Evolutionary conservation across 495 filamentous ascomycete species (phyloP).

Genomic region (Mytilinidion resinicola): DNA sequence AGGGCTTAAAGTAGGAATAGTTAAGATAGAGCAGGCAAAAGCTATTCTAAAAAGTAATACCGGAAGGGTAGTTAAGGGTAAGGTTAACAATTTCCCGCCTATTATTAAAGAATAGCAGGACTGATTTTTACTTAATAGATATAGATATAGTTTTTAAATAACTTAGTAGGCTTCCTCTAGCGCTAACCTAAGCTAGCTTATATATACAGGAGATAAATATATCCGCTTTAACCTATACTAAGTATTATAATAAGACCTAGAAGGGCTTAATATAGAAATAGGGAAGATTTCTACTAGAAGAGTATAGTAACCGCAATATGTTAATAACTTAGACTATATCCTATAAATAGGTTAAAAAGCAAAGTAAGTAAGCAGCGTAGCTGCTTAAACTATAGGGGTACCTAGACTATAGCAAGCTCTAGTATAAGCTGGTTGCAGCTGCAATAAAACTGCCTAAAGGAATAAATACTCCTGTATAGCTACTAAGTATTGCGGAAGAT

Average conservation of each 20-base stretch:
- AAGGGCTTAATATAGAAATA: not conserved
- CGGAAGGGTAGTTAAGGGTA: conserved; percentile 3
- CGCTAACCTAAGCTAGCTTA: conserved; percentile 22
- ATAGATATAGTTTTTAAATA: not conserved
- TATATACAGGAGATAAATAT: conserved; percentile 15
- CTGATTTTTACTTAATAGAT: conserved; percentile 1
- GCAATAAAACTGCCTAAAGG: not conserved
- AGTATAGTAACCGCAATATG: conserved; percentile 10
- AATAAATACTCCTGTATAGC: conserved; percentile 1
- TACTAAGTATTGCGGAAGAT: conserved; percentile 6
- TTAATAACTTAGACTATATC: conserved; percentile 14
- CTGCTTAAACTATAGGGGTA: conserved; percentile 11
- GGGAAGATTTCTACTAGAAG: not conserved
- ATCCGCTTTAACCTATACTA: not conserved
- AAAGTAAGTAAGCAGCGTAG: conserved; percentile 3
- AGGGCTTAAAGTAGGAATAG: conserved; percentile 21
- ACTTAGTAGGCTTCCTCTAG: conserved; percentile 27
- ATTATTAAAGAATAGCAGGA: not conserved
- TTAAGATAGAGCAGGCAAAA: conserved; percentile 10
- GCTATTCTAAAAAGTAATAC: conserved; percentile 11
- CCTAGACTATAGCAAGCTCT: conserved; percentile 6
- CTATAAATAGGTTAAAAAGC: conserved; percentile 4
- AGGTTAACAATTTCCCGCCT: not conserved
- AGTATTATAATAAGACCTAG: conserved; percentile 9
- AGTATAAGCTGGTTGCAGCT: conserved; percentile 4